Base-by-base conservation (phyloP, 805 yeast species). In the Blastobotrys americana region DNA sequence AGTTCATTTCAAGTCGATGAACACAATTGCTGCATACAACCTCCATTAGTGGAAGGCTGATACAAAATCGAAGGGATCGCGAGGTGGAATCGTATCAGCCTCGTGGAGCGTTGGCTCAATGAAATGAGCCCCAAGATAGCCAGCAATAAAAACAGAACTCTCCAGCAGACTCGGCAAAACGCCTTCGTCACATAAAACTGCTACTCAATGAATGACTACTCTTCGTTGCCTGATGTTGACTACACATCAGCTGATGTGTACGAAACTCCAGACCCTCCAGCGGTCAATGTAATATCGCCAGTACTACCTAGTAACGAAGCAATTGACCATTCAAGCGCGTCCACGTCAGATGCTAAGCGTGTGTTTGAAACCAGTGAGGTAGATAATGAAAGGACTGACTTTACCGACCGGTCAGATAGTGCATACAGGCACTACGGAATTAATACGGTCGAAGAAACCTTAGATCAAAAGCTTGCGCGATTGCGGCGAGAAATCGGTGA, bases 191-290 rank as follows among this genome's bases (percentile, higher is more conserved):
- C 37, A 19, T 34, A 9, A 13, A 9, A 19, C 15, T 6, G 37
- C 37, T 13, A 6, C 15, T 17, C 37, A 18, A 20, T 17, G 20
- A 39, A 23, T 37, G 54, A 52, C 27, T 47, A 50, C 39, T 21
- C 52, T 20, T 46, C 41, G 17, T 37, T 52, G 23, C 56, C 56
- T 18, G 56, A 52, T 34, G 42, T 52, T 41, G 52, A 47, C 22
- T 25, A 21, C 10, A 20, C 35, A 4, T 38, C 51, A 8, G 17
- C 31, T 10, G 53, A 50, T 34, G 43, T 50, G 15, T 50, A 45
- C 38, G 55, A 51, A 39, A 39, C 52, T 3, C 43, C 49, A 6
- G 54, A 52, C 31, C 22, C 40, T 15, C 28, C 22, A 35, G 34
- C 8, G 10, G 21, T 17, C n/a, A n/a, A n/a, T n/a, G 34, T 18